Evolutionary conservation across 2,329 filamentous ascomycete genomes (phyloP), one percentile per base, ranked within the genome.

Genomic region (Pseudogymnoascus sp.): DNA sequence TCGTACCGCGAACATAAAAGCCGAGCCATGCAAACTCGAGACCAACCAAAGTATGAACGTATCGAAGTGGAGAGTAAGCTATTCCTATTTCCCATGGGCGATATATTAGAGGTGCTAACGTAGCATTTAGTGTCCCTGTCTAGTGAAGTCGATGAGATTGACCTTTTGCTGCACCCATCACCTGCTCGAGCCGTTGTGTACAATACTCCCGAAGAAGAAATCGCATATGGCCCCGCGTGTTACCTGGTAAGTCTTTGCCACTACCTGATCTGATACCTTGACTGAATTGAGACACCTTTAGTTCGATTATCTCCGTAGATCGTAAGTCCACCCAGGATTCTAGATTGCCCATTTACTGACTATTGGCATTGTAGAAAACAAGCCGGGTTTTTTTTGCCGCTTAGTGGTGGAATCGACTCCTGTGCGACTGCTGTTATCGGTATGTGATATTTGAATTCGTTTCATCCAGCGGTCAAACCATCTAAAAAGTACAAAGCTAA

Each of bases 141-240:
- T 0, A 70, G 71, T 21, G 69, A 73, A 36, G 70, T 71, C 1
- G 74, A 76, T 8, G 76, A 79, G 21, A 72, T 77, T 16, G 78
- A 85, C 40, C 75, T 77, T 4, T 68, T 75, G 2, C 69, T 83
- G 16, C 72, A 72, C 7, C 70, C 68, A 8, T 64, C 64, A 0
- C 71, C 74, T 12, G 68, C 77, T 0, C 77, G 80, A 4, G 66
- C 79, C 42, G 76, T 83, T 1, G 76, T 77, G n/a, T 84, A 84
- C 65, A 83, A 88, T 68, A 74, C 76, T 0, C 85, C 86, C 0
- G 86, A 88, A 68, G 85, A 90, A 69, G 86, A 88, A 70, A 89
- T 90, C 64, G 84, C 84, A 1, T 74, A 86, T 1, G 84, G 84
- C 0, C 82, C 85, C 1, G 87, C 84, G 3, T 86, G 83, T 68